Percentiles rank a stretch among this genome's conserved stretches.
Evolutionary conservation across 1,284 basidiomycete species (phyloP).

Genomic region (Marasmius oreades): DNA sequence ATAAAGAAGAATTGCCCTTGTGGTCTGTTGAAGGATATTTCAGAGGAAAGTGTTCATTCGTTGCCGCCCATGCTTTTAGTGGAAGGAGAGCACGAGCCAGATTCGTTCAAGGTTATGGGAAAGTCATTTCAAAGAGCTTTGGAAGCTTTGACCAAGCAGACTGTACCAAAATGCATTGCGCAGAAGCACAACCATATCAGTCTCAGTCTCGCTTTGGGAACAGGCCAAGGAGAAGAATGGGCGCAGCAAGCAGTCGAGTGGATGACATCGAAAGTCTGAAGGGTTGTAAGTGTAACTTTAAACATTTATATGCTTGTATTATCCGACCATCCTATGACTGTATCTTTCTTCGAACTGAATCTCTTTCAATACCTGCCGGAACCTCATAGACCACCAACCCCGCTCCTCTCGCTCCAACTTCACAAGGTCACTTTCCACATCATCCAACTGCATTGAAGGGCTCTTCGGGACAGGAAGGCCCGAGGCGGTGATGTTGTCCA

Average conservation of each 20-base stretch:
- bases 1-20: constrained; percentile 38
- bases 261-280: constrained; percentile 25
- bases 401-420: constrained; percentile 64
- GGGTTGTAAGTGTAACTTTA: too few relatives aligned
- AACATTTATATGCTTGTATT: background rate
- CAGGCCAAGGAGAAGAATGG: constrained; percentile 61
- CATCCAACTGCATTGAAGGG: constrained; percentile 52
- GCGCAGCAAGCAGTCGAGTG: constrained; percentile 47
- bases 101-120: constrained; percentile 32
- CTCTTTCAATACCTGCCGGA: constrained; percentile 65
- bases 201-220: constrained; percentile 42
- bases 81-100: constrained; percentile 49
- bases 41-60: constrained; percentile 27
- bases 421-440: constrained; percentile 18
- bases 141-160: constrained; percentile 26
- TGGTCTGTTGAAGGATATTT: constrained; percentile 32
- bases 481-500: constrained; percentile 51
- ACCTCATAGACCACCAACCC: constrained; percentile 75
- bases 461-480: constrained; percentile 67
- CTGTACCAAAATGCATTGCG: constrained; percentile 32
- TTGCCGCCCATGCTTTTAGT: constrained; percentile 47
- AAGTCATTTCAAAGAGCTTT: constrained; percentile 34
- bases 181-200: constrained; percentile 64
- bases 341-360: constrained; percentile 25
- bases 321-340: background rate